These are phyloP conservation scores for Atkinsonella hypoxylon DNA, from an alignment of 2,329 filamentous ascomycete genomes.

Conservation along the genomic window DNA sequence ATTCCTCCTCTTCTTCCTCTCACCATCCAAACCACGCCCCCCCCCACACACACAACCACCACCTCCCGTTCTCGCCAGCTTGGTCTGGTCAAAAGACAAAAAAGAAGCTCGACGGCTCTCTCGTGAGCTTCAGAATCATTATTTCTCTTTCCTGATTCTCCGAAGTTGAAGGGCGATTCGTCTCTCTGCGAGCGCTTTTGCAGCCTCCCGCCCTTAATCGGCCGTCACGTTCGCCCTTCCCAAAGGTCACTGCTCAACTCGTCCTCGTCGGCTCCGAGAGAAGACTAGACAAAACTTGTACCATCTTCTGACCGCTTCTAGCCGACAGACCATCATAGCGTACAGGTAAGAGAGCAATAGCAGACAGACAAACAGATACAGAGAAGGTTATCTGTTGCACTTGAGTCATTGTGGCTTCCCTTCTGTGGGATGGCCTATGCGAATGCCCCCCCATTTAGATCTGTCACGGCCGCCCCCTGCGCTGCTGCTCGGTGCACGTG, in stretches of 20 bases:
- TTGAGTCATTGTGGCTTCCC: too few relatives aligned
- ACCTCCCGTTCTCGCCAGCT: constrained; percentile 4
- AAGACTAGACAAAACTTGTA: background rate
- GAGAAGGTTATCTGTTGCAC: too few relatives aligned
- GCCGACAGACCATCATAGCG: background rate
- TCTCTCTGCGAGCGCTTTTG: background rate
- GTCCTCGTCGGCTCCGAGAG: background rate
- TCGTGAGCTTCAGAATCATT: background rate
- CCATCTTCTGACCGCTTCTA: constrained; percentile 1
- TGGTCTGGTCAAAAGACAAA: constrained; percentile 3
- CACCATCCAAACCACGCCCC: constrained; percentile 2
- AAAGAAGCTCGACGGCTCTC: background rate
- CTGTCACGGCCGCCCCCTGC: too few relatives aligned
- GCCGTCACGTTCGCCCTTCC: background rate
- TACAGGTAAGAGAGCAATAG: background rate
- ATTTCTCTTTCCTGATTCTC: background rate
- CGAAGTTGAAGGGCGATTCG: background rate
- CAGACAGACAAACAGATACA: background rate
- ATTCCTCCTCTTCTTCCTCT: constrained; percentile 7
- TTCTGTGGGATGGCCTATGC: too few relatives aligned
- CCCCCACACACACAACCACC: constrained; percentile 6
- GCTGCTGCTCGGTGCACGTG: too few relatives aligned
- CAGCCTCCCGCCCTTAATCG: background rate
- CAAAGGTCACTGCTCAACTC: constrained; percentile 1
- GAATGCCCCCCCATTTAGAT: too few relatives aligned